Percentiles rank a stretch among this genome's conserved stretches.
These are phyloP conservation scores for Talaromyces amestolkiae DNA, from an alignment of 2,329 filamentous ascomycete genomes.

Conservation along the genomic window DNA sequence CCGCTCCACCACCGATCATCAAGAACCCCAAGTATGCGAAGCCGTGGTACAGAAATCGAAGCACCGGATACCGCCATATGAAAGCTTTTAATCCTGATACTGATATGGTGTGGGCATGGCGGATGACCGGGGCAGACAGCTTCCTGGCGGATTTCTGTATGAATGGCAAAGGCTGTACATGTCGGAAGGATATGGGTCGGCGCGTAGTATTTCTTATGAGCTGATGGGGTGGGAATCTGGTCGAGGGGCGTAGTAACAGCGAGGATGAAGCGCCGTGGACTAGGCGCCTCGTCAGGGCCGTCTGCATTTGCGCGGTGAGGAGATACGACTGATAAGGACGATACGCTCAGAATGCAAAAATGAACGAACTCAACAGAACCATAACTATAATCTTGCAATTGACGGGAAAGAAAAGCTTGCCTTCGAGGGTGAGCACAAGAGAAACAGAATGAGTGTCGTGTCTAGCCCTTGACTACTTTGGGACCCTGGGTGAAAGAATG, in stretches of 20 bases:
- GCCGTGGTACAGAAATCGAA: slow-evolving; percentile 63
- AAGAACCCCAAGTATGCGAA: slow-evolving; percentile 74
- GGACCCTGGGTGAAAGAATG: background rate
- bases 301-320: slow-evolving; percentile 15
- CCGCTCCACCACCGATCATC: slow-evolving; percentile 64
- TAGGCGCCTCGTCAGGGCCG: slow-evolving; percentile 15
- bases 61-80: slow-evolving; percentile 32
- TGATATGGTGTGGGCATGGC: slow-evolving; percentile 28
- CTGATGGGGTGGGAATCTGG: slow-evolving; percentile 1
- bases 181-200: slow-evolving; percentile 15
- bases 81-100: slow-evolving; percentile 29
- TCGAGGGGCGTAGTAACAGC: slow-evolving; percentile 2
- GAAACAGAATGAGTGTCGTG: background rate
- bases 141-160: slow-evolving; percentile 6
- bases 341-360: slow-evolving; percentile 7
- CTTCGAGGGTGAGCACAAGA: background rate
- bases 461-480: background rate
- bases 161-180: slow-evolving; percentile 19
- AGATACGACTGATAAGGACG: background rate
- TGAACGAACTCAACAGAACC: slow-evolving; percentile 6
- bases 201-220: background rate
- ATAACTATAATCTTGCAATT: slow-evolving; percentile 15
- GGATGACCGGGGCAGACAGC: slow-evolving; percentile 24
- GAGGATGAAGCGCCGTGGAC: slow-evolving; percentile 7
- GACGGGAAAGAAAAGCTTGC: background rate